Evolutionary conservation across 805 yeast species (phyloP), one percentile per base, ranked within the genome.

Genomic region (Barnettozyma botsteinii): DNA sequence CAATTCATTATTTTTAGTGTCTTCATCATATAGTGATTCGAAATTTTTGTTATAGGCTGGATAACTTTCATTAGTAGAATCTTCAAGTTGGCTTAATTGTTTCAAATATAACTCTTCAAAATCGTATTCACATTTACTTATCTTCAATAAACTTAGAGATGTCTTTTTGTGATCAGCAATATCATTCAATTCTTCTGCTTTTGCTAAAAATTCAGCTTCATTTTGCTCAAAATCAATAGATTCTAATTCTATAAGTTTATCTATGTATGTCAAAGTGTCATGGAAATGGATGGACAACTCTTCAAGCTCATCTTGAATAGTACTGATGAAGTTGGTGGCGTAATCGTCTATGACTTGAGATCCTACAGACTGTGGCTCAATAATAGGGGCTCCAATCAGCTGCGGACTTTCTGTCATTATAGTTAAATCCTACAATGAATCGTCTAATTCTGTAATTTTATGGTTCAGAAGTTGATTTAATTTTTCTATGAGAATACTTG

Each of bases 161-260:
- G 31, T 11, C 19, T 21, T 38, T 11, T 22, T 27, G 20, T 38
- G 40, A 20, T 35, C 40, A 12, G 24, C 13, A 5, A 30, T 9
- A 9, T 9, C 22, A n/a, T 22, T 8, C 12, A 35, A 34, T 7
- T 30, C 36, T 15, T 40, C 40, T 2, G 40, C 34, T 7, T 35
- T 30, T 11, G 32, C 25, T 6, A 38, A 36, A 4, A 50, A 32
- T 4, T 31, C 22, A 1, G 46, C 41, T 10, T 37, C 41, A 10
- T 35, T 40, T 1, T 35, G 31, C 4, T 38, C 46, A 9, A 50
- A 43, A 15, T 47, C 50, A 11, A 45, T 24, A 10, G 31, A 21
- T 27, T 52, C 48, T n/a, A 50, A 29, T 31, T 38, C 43, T 13
- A 51, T 51, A 13, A 53, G 33, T 2, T 26, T 15, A 28, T 52